Base-by-base conservation (phyloP, 768 basidiomycete species). In the Tylopilus felleus region DNA sequence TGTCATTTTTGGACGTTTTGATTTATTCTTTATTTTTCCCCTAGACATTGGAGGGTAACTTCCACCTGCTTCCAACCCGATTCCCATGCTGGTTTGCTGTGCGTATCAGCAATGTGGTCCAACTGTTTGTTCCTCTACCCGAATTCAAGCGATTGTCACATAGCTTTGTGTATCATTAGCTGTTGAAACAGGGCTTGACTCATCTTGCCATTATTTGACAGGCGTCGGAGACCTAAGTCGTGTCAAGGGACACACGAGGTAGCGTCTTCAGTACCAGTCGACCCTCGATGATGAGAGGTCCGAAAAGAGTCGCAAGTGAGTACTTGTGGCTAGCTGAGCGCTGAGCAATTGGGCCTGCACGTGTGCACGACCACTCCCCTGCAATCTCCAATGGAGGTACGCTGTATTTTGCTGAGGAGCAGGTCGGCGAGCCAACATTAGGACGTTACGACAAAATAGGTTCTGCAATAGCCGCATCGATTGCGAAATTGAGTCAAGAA, bases 71-170 rank as follows among this genome's bases (percentile, higher is more conserved):
- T 48, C 27, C 13, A 17, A 25, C 10, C 3, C n/a, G 14, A 36
- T 33, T 48, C 43, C 12, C 33, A 44, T 46, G 50, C 48, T 50
- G 57, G 50, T 57, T 43, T 48, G 67, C 62, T 55, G 65, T 44
- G 59, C 59, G 21, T 47, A 60, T 57, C 56, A 45, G 47, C 12
- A 39, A 51, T 56, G 52, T 57, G 28, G 33, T 41, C 35, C 44
- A 23, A 52, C 47, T 35, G 16, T 31, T 55, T 53, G 40, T 50
- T 55, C 29, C 5, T 35, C 29, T 51, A 41, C 38, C 19, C n/a
- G 28, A 42, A 51, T 19, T 52, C 47, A 44, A 63, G 35, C 41
- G 31, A 39, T 54, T 55, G 51, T 51, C 38, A 49, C 22, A 36
- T 12, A 40, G 39, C 31, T 38, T 38, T 39, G 22, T 62, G 56